Conservation (phyloP, 352 stramenopile species). For the Globisporangium barbulae region DNA sequence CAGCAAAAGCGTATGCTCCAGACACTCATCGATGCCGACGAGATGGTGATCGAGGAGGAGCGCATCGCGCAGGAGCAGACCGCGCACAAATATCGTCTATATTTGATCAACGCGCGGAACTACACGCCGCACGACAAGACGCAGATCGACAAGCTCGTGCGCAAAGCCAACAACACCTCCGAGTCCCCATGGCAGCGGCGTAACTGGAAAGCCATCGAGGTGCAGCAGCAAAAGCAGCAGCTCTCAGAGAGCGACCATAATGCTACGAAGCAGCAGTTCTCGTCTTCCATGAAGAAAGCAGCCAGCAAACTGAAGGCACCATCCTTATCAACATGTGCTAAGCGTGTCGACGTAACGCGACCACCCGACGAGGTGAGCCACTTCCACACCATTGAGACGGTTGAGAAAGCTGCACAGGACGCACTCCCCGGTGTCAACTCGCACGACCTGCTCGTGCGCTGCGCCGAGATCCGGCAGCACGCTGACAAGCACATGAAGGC, state of each 20-base stretch:
- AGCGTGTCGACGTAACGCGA: background rate
- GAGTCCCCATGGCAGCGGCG: conserved; percentile 70
- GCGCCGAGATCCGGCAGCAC: conserved; percentile 58
- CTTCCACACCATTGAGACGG: conserved; percentile 61
- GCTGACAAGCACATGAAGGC: conserved; percentile 40
- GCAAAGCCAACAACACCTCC: conserved; percentile 18
- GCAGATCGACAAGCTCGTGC: conserved; percentile 17
- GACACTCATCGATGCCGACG: conserved; percentile 62
- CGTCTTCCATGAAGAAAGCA: background rate
- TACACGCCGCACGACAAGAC: conserved; percentile 19
- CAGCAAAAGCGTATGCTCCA: conserved; percentile 68
- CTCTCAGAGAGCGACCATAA: background rate
- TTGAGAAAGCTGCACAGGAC: conserved; percentile 52
- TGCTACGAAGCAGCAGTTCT: background rate
- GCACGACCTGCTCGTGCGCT: conserved; percentile 70
- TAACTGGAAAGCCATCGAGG: conserved; percentile 47
- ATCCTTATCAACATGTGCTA: background rate
- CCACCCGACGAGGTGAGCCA: conserved; percentile 1
- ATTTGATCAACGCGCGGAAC: conserved; percentile 36
- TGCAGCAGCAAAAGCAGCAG: conserved; percentile 12
- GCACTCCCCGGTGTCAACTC: conserved; percentile 50
- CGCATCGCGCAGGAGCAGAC: conserved; percentile 52
- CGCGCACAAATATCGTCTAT: conserved; percentile 50
- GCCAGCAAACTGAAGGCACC: background rate
- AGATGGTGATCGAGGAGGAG: conserved; percentile 67